These are phyloP conservation scores for Gremmenia infestans DNA, from an alignment of 2,329 filamentous ascomycete genomes.

Conservation along the genomic window DNA sequence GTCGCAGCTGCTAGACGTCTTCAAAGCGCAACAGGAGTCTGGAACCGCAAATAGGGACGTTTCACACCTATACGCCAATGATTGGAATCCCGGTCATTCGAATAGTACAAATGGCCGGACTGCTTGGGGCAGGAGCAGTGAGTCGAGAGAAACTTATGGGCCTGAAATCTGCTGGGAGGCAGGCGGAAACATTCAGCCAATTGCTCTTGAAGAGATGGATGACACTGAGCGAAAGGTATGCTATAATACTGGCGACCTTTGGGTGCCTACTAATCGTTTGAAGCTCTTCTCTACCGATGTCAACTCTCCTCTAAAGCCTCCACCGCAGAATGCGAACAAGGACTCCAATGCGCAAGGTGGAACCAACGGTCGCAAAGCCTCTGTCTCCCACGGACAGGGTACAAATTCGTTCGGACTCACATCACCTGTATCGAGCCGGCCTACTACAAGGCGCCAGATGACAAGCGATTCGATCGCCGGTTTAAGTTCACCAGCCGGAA, in stretches of 20 bases:
- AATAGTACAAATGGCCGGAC: conserved; percentile 56
- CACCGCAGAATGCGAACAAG: conserved; percentile 59
- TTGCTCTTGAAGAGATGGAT: conserved; percentile 68
- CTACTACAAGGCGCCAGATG: conserved; percentile 75
- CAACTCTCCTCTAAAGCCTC: conserved; percentile 88
- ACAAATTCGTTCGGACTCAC: conserved; percentile 61
- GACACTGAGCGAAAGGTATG: conserved; percentile 54
- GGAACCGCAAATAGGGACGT: conserved; percentile 53
- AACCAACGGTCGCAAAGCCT: conserved; percentile 71
- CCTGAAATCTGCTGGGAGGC: conserved; percentile 92
- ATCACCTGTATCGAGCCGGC: conserved; percentile 69
- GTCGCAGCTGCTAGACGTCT: conserved; percentile 68
- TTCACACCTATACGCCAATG: conserved; percentile 63
- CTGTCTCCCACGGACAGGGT: conserved; percentile 62
- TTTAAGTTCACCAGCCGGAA: conserved; percentile 56
- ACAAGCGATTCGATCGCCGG: conserved; percentile 65
- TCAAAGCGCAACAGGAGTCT: conserved; percentile 49
- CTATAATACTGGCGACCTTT: conserved; percentile 22
- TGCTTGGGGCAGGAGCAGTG: conserved; percentile 73
- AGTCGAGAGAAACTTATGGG: conserved; percentile 71
- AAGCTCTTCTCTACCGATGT: conserved; percentile 81
- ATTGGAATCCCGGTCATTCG: conserved; percentile 72
- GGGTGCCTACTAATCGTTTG: conserved; percentile 23
- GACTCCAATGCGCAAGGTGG: conserved; percentile 52
- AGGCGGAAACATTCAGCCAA: conserved; percentile 62